A percentile compares a stretch with the other conserved stretches of the same genome.
phyloP scores from a whole-genome alignment of 805 yeast genomes.

The Candida nonsorbophila region DNA sequence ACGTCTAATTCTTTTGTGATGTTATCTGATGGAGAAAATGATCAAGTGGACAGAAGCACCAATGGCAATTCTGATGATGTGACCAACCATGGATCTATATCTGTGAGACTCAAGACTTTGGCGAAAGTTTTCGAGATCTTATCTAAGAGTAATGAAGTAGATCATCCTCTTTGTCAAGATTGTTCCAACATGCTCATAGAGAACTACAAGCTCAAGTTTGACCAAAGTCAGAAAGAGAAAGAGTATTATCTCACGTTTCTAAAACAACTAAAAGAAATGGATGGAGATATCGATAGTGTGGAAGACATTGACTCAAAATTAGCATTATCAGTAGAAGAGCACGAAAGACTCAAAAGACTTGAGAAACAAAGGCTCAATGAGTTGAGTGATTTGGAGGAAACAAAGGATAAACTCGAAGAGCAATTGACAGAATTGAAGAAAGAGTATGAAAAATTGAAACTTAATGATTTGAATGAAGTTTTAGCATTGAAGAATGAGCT shows the following conservation, averaged over 20 bases:
- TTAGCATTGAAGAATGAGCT: slow-evolving; percentile 48
- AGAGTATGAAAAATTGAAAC: slow-evolving; percentile 29
- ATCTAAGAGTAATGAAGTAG: slow-evolving; percentile 66
- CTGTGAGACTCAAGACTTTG: slow-evolving; percentile 47
- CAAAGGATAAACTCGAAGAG: slow-evolving; percentile 39
- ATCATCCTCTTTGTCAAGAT: slow-evolving; percentile 80
- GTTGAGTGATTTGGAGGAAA: slow-evolving; percentile 34
- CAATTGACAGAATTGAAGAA: slow-evolving; percentile 42
- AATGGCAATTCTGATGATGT: slow-evolving; percentile 1
- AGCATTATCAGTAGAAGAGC: slow-evolving; percentile 40
- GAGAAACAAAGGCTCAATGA: slow-evolving; percentile 30
- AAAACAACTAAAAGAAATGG: slow-evolving; percentile 50
- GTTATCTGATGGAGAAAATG: slow-evolving; percentile 14
- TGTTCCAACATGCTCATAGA: slow-evolving; percentile 67
- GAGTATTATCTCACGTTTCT: slow-evolving; percentile 73
- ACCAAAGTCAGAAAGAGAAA: slow-evolving; percentile 68
- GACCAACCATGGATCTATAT: slow-evolving; percentile 19
- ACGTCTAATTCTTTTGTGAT: slow-evolving; percentile 15
- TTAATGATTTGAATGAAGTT: slow-evolving; percentile 41
- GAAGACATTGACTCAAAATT: slow-evolving; percentile 31
- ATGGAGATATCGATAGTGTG: slow-evolving; percentile 6
- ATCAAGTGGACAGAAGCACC: slow-evolving; percentile 5
- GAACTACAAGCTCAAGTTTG: slow-evolving; percentile 64
- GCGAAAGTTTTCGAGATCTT: slow-evolving; percentile 67
- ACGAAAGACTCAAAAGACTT: slow-evolving; percentile 33